Evolutionary conservation across 108 stramenopile genomes (phyloP), one percentile per base, ranked within the genome.

Genomic region (Nannochloropsis salina): DNA sequence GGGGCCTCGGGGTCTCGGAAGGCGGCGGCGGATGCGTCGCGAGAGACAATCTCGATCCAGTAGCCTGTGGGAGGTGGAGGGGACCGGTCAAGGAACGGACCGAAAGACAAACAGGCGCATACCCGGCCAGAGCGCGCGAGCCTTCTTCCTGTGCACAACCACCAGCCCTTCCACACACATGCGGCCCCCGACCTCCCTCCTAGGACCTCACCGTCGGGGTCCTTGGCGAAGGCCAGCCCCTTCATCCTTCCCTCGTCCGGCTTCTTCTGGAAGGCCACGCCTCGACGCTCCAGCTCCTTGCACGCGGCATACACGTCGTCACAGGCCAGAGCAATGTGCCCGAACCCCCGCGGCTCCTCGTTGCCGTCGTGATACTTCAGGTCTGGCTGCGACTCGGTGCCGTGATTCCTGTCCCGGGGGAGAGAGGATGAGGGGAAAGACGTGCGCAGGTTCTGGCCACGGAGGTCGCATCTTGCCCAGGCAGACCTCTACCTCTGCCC

Each of bases 241-340:
- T 89, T 89, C 89, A 89, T 89, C 3, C 89, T 42, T 9, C 89
- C 89, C 42, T 89, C 89, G 80, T 88, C 88, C 15, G 98, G 98
- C 88, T 94, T 96, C 92, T 98, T 98, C 87, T 97, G 93, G 89
- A 98, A 98, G 2, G 87, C 85, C 5, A 95, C 96, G 8, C 95
- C 96, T 2, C 91, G 92, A 85, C 83, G 85, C 87, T 95, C 94
- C 44, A 98, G 92, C 81, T 90, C 90, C 12, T 85, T 93, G 86
- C 96, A 95, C 1, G 96, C 95, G 87, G 91, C 87, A 87, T 98
- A 95, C 15, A 99, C 98, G 92, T 97, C 96, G 85, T 94, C 94
- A n/a, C 95, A 95, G 45, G 95, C 88, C 90, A 98, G 95, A 61
- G 96, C 98, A 90, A 99, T 91, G 90, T 99, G 98, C 22, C 97